phyloP scores from a whole-genome alignment of 139 green algal genomes.

The Chlamydomonas incerta region DNA sequence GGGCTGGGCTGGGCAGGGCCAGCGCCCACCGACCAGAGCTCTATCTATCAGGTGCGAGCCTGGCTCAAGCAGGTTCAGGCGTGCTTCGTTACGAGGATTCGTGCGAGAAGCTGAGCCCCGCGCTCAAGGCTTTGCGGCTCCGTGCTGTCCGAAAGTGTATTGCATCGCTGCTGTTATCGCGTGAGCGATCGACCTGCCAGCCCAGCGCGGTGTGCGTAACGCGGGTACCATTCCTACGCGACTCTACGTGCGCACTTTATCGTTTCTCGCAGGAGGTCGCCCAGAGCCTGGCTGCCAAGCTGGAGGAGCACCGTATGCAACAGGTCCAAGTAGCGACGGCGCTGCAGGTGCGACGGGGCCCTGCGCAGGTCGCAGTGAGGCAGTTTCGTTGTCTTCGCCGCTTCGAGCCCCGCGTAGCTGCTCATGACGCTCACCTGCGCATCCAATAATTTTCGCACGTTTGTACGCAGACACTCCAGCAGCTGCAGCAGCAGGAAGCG shows the following conservation, averaged over 20 bases:
- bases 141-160: too few relatives aligned
- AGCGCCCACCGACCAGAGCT: not conserved
- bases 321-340: constrained; percentile 24
- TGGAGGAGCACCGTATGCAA: constrained; percentile 30
- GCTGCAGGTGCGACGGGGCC: not conserved
- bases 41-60: constrained; percentile 1
- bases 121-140: too few relatives aligned
- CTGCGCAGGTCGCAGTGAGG: not conserved
- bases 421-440: not conserved
- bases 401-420: not conserved
- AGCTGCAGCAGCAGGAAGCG: constrained; percentile 31
- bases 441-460: not conserved
- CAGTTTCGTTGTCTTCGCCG: not conserved
- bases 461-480: constrained; percentile 8
- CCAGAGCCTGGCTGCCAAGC: constrained; percentile 23
- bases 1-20: not conserved
- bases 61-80: too few relatives aligned
- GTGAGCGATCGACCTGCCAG: too few relatives aligned
- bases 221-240: not conserved
- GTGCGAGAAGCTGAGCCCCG: too few relatives aligned
- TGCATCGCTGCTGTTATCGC: not conserved
- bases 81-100: not conserved
- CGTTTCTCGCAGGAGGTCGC: constrained; percentile 7
- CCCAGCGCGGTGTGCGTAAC: not conserved
- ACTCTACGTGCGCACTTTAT: not conserved